Evolutionary conservation across 495 filamentous ascomycete genomes (phyloP).

Genomic region (Cenococcum geophilum): DNA sequence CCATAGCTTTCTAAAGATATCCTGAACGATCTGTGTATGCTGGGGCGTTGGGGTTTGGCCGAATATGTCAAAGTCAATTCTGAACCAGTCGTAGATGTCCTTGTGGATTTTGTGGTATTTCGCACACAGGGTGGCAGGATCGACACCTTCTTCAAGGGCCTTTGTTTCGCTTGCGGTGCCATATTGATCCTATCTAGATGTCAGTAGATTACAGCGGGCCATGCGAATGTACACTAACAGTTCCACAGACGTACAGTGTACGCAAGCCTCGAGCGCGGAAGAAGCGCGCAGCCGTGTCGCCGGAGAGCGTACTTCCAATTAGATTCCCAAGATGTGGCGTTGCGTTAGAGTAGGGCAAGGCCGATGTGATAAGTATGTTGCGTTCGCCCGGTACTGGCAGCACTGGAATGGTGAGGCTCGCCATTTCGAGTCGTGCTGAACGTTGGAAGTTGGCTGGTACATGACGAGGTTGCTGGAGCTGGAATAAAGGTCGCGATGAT

Average conservation of each 20-base stretch:
- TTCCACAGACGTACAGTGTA: slow-evolving; percentile 60
- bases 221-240: too few species aligned
- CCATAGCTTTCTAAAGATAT: slow-evolving; percentile 69
- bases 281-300: slow-evolving; percentile 67
- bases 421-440: too few species aligned
- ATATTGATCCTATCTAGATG: slow-evolving; percentile 18
- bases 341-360: not conserved
- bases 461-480: too few species aligned
- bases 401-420: too few species aligned
- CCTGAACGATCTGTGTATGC: slow-evolving; percentile 80
- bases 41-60: slow-evolving; percentile 69
- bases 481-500: too few species aligned
- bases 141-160: slow-evolving; percentile 56
- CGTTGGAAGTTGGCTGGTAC: too few species aligned
- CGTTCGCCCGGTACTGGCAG: not conserved
- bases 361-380: slow-evolving; percentile 6
- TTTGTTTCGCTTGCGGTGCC: slow-evolving; percentile 80
- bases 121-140: slow-evolving; percentile 67
- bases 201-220: too few species aligned
- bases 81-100: slow-evolving; percentile 80
- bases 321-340: slow-evolving; percentile 75
- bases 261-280: slow-evolving; percentile 60
- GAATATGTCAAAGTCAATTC: slow-evolving; percentile 75
- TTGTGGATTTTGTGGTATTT: slow-evolving; percentile 78
- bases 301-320: slow-evolving; percentile 76